Percentiles rank a stretch among this genome's conserved stretches.
Conservation (phyloP, 2,329 filamentous ascomycete genomes). For the Fusarium incarnatum region DNA sequence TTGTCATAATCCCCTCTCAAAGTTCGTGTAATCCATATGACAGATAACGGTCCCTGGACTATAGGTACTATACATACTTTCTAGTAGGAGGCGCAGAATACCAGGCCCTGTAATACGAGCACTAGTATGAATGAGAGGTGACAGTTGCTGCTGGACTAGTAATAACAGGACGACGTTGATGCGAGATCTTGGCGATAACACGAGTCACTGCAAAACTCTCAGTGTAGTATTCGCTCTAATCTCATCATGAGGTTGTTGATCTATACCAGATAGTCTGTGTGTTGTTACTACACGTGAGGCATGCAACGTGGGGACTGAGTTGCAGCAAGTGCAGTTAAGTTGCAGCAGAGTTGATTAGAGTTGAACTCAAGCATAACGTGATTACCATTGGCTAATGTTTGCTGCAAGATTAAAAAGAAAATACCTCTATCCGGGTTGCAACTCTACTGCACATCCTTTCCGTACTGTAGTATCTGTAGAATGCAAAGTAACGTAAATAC, state of each 20-base stretch:
- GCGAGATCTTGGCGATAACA: not conserved
- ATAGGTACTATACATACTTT: not conserved
- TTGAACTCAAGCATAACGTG: not conserved
- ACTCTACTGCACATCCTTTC: not conserved
- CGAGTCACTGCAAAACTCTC: constrained; percentile 16
- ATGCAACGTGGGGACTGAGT: constrained; percentile 17
- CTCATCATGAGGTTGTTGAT: not conserved
- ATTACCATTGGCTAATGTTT: constrained; percentile 20
- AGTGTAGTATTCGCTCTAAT: constrained; percentile 21
- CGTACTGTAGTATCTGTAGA: not conserved
- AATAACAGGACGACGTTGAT: not conserved
- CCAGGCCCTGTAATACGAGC: constrained; percentile 12
- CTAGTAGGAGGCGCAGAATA: not conserved
- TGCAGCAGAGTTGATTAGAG: not conserved
- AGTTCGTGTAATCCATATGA: constrained; percentile 18
- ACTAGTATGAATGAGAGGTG: not conserved
- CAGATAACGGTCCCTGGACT: constrained; percentile 15
- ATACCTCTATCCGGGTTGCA: constrained; percentile 8
- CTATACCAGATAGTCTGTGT: constrained; percentile 1
- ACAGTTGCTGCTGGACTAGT: not conserved
- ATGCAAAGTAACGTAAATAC: not conserved
- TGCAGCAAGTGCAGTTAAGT: not conserved
- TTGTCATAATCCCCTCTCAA: constrained; percentile 17
- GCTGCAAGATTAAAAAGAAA: constrained; percentile 6
- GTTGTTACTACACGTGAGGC: not conserved